Conservation (phyloP, 768 basidiomycete genomes). For the Boletus reticulatus region DNA sequence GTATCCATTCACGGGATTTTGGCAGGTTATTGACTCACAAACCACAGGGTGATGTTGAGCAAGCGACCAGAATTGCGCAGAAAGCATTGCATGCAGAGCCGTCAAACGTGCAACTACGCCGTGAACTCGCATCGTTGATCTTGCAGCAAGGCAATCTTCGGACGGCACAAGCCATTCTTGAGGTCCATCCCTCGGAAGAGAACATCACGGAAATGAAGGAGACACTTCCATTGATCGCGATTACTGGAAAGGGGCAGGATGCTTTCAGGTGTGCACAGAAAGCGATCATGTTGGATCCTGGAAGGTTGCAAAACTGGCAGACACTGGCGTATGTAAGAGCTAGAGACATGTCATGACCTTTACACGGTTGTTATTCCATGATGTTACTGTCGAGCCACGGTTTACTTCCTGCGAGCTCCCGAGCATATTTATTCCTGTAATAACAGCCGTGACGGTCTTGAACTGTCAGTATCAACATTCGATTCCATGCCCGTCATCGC, state of each 20-base stretch:
- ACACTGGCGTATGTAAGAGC: slow-evolving; percentile 54
- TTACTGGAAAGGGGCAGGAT: slow-evolving; percentile 37
- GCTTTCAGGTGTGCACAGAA: slow-evolving; percentile 53
- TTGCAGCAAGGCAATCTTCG: slow-evolving; percentile 45
- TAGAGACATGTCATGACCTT: slow-evolving; percentile 21
- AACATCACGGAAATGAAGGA: slow-evolving; percentile 37
- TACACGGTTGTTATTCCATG: slow-evolving; percentile 3
- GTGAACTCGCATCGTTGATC: slow-evolving; percentile 52
- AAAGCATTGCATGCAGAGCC: slow-evolving; percentile 59
- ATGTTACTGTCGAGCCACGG: neutral
- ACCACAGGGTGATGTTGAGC: slow-evolving; percentile 44
- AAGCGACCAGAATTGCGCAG: slow-evolving; percentile 55
- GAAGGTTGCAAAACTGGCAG: slow-evolving; percentile 52
- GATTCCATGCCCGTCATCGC: slow-evolving; percentile 24
- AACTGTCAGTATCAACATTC: neutral
- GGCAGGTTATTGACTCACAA: neutral
- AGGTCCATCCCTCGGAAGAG: slow-evolving; percentile 27
- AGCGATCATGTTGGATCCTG: slow-evolving; percentile 55
- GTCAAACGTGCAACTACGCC: slow-evolving; percentile 44
- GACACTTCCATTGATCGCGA: slow-evolving; percentile 50
- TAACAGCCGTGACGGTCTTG: neutral
- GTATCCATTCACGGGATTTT: neutral
- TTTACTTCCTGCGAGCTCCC: neutral
- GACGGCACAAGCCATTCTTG: slow-evolving; percentile 48
- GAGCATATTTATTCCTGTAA: neutral